Conservation (phyloP, 2,329 filamentous ascomycete species). For the Penicillium sp. region DNA sequence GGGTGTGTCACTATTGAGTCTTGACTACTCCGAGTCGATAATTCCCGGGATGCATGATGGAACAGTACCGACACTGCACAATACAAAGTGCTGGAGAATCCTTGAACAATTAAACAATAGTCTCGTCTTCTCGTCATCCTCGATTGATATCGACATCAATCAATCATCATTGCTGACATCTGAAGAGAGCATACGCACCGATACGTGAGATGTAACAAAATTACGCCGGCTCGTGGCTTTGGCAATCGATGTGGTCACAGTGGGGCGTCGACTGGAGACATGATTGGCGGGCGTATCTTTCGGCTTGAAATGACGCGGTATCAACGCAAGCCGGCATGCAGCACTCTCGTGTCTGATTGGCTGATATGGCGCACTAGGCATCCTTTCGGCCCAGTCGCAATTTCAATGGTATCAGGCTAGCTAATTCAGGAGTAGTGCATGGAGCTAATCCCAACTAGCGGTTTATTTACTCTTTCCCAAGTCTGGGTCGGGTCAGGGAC, state of each 20-base stretch:
- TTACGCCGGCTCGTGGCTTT: not conserved
- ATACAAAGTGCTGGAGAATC: not conserved
- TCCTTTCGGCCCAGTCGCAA: not conserved
- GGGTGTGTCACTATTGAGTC: not conserved
- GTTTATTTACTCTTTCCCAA: not conserved
- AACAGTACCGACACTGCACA: not conserved
- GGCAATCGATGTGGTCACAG: not conserved
- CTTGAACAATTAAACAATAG: no score
- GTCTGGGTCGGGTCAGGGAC: conserved; percentile 10
- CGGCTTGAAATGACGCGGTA: not conserved
- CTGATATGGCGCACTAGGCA: not conserved
- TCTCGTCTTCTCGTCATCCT: not conserved
- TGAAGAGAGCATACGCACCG: not conserved
- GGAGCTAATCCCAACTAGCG: not conserved
- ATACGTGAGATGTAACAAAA: not conserved
- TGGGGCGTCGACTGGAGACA: not conserved
- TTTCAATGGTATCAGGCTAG: not conserved
- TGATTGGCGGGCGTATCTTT: not conserved
- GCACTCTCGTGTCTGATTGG: not conserved
- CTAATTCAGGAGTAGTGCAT: not conserved
- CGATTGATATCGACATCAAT: no score
- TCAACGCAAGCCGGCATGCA: not conserved
- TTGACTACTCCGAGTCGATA: not conserved
- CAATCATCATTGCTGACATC: not conserved
- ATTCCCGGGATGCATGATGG: not conserved